These are phyloP conservation scores for Gnomoniopsis sp. DNA, from an alignment of 2,329 filamentous ascomycete genomes.

Conservation along the genomic window DNA sequence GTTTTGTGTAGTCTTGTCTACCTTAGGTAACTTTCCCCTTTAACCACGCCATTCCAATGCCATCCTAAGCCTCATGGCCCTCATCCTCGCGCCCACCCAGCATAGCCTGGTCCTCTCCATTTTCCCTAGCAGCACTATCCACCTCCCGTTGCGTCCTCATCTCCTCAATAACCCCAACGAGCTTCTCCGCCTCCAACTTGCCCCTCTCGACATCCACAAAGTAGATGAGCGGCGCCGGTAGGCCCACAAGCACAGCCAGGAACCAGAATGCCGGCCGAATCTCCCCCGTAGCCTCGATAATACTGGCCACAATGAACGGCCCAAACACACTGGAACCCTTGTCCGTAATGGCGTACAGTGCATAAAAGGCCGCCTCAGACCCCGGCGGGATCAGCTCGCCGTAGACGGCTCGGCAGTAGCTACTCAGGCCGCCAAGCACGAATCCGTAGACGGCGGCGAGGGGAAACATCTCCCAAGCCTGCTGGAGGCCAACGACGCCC, in stretches of 20 bases:
- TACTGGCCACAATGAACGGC: conserved; percentile 86
- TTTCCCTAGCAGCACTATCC: background rate
- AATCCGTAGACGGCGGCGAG: conserved; percentile 88
- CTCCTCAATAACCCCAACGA: conserved; percentile 59
- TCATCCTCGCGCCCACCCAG: conserved; percentile 23
- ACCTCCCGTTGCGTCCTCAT: conserved; percentile 32
- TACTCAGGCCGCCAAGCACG: conserved; percentile 86
- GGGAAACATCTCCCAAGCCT: conserved; percentile 96
- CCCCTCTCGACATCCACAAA: conserved; percentile 82
- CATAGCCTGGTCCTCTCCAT: conserved; percentile 12
- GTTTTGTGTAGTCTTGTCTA: too few species aligned
- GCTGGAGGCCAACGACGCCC: conserved; percentile 81
- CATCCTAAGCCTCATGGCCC: background rate
- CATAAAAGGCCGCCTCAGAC: conserved; percentile 93
- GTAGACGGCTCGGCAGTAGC: conserved; percentile 88
- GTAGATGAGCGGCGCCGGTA: conserved; percentile 81
- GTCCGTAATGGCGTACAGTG: conserved; percentile 94
- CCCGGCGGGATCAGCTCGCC: conserved; percentile 92
- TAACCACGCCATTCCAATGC: background rate
- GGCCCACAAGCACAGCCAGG: conserved; percentile 75
- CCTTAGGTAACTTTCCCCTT: background rate
- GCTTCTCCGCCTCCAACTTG: conserved; percentile 61
- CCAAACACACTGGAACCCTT: conserved; percentile 95
- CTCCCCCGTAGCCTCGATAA: conserved; percentile 79
- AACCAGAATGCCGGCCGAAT: conserved; percentile 92